Base-by-base conservation (phyloP, 164 flowering plant species). In the Vitis rupestris region DNA sequence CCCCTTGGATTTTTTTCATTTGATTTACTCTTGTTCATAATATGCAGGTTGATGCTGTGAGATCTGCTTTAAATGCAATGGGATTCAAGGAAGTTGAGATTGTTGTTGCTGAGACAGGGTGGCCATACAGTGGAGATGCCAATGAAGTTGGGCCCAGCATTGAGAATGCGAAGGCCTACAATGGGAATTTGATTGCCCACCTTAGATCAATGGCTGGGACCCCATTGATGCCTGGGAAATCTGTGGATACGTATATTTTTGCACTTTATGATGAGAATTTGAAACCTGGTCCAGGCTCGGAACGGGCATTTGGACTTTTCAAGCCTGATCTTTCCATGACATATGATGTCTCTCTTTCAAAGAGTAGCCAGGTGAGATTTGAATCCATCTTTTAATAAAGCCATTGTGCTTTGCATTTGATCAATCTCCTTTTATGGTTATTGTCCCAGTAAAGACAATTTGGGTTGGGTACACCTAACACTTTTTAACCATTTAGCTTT, bases 81-180 rank as follows among this genome's bases (percentile, higher is more conserved):
- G 97, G 92, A 10, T 89, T 83, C 79, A 79, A 84, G 74, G 92
- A 81, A 14, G 74, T 96, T 50, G 97, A 92, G 72, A 92, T 96
- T 58, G 73, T 90, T 74, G 90, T 93, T n/a, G 97, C 98, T 0
- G 99, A 96, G 80, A 96, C 99, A 0, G 99, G 99, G 2, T 96
- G 99, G 99, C 90, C 99, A 1, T 93, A 87, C 74, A 73, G 73
- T 16, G 99, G 99, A 13, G 98, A 87, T 63, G 60, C 70, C 64
- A 85, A 75, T 60, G 97, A 92, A 67, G 93, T 78, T 23, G 98
- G 98, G 10, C 79, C 97, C 0, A 86, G 83, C 29, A 17, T 89
- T 5, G 98, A 93, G 12, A 96, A 93, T 71, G 99, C 99, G 1
- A 90, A 82, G 76, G 97, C 98, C 17, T 96, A 88, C 73, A 93